Conservation (phyloP, 345 rosid species). For the Cardiospermum halicacabum region DNA sequence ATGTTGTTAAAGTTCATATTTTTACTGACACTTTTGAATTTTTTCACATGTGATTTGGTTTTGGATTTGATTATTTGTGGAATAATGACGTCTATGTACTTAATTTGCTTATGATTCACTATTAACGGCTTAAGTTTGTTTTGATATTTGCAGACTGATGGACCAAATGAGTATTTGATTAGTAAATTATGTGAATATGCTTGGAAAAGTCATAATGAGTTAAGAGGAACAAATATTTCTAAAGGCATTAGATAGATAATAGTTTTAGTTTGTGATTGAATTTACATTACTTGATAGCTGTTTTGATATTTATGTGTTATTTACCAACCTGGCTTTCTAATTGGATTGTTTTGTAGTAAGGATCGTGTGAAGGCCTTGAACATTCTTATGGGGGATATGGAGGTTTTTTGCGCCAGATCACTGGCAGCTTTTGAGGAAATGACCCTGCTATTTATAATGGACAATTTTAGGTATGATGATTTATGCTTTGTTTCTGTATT, state of each 20-base stretch:
- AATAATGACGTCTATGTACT: no score
- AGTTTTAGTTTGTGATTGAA: not conserved
- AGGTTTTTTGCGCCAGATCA: conserved; percentile 23
- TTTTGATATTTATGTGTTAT: not conserved
- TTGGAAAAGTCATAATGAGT: no score
- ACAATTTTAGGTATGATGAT: conserved; percentile 30
- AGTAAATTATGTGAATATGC: no score
- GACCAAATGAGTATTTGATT: no score
- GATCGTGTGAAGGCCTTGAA: conserved; percentile 32
- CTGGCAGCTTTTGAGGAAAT: conserved; percentile 29
- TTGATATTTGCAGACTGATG: no score
- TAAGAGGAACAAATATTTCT: conserved; percentile 34
- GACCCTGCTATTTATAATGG: conserved; percentile 32
- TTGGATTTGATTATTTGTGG: no score
- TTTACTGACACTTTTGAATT: no score
- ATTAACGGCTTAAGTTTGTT: no score
- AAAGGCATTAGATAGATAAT: conserved; percentile 33
- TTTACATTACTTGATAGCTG: not conserved
- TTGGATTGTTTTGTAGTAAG: conserved; percentile 16
- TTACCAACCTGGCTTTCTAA: not conserved
- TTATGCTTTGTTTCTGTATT: not conserved
- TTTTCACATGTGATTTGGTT: no score
- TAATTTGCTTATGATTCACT: no score
- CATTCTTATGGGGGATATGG: conserved; percentile 34
- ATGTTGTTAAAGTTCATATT: no score